Percentiles rank a stretch among this genome's conserved stretches.
Conservation (phyloP, 257 asterid genomes). For the Solanum tarapatanum region DNA sequence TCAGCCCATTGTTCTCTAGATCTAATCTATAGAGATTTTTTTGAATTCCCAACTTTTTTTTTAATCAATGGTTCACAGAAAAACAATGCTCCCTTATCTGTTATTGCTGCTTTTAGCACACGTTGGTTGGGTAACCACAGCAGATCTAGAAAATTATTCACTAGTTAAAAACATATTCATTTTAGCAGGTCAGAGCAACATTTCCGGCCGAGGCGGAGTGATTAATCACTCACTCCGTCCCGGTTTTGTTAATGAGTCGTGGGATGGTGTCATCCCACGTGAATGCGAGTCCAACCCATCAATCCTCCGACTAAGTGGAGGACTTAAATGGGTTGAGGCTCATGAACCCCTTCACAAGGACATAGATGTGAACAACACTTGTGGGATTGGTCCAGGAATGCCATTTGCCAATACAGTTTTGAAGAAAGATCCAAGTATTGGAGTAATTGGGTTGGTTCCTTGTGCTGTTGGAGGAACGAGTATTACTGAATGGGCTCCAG, state of each 20-base stretch:
- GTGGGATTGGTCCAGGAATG: slow-evolving; percentile 35
- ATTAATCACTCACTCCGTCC: background rate
- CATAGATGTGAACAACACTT: slow-evolving; percentile 12
- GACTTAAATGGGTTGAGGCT: slow-evolving; percentile 20
- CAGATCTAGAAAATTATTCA: background rate
- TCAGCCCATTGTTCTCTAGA: background rate
- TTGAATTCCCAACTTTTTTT: background rate
- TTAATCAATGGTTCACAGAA: background rate
- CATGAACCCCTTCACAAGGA: slow-evolving; percentile 28
- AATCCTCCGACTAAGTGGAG: slow-evolving; percentile 6
- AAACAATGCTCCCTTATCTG: background rate
- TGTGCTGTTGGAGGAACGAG: slow-evolving; percentile 34
- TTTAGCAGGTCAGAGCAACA: slow-evolving; percentile 16
- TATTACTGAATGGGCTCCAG: slow-evolving; percentile 24
- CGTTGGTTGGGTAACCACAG: background rate
- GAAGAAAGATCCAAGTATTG: background rate
- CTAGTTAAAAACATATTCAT: background rate
- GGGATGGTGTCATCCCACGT: slow-evolving; percentile 1
- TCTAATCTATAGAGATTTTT: background rate
- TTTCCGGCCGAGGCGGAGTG: slow-evolving; percentile 10
- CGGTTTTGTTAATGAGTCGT: background rate
- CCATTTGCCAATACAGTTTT: slow-evolving; percentile 22
- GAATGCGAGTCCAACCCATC: slow-evolving; percentile 8
- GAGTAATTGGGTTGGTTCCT: slow-evolving; percentile 27
- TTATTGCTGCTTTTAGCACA: background rate